Evolutionary conservation across 2,329 filamentous ascomycete genomes (phyloP).

Genomic region (Aspergillus neotritici): DNA sequence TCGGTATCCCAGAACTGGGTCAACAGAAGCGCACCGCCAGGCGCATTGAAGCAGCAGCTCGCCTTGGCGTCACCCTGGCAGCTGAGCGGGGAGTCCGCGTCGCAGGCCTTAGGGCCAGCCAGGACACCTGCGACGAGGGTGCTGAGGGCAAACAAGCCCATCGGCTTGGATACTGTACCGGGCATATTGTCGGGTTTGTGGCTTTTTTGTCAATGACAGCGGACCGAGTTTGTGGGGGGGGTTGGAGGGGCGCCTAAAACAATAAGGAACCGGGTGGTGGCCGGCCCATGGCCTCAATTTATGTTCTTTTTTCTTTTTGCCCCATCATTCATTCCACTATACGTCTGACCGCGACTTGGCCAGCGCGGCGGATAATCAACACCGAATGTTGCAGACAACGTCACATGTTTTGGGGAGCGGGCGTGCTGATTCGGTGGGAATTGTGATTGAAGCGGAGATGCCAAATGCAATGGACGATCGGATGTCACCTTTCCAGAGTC

Average conservation of each 20-base stretch:
- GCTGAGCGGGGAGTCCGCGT: slow-evolving; percentile 43
- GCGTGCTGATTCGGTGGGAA: slow-evolving; percentile 21
- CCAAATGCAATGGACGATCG: slow-evolving; percentile 7
- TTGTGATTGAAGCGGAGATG: slow-evolving; percentile 10
- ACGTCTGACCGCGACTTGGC: neutral
- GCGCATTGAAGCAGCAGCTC: slow-evolving; percentile 55
- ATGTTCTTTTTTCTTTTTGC: no score
- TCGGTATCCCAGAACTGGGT: slow-evolving; percentile 59
- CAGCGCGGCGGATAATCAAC: slow-evolving; percentile 1
- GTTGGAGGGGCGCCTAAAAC: no score
- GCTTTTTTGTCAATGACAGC: slow-evolving; percentile 12
- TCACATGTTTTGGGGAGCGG: slow-evolving; percentile 27
- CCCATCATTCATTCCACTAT: no score
- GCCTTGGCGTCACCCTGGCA: slow-evolving; percentile 49
- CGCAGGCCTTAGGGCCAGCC: slow-evolving; percentile 25
- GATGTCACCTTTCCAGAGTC: slow-evolving; percentile 5
- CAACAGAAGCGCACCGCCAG: slow-evolving; percentile 52
- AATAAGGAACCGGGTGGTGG: no score
- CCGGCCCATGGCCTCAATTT: no score
- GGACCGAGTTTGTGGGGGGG: no score
- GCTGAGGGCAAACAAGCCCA: slow-evolving; percentile 22
- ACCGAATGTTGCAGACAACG: slow-evolving; percentile 11
- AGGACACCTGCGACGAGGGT: slow-evolving; percentile 17
- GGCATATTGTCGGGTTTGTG: slow-evolving; percentile 8
- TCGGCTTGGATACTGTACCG: slow-evolving; percentile 4